Conservation (phyloP, 2,329 filamentous ascomycete species). For the Fusarium kyushuense region DNA sequence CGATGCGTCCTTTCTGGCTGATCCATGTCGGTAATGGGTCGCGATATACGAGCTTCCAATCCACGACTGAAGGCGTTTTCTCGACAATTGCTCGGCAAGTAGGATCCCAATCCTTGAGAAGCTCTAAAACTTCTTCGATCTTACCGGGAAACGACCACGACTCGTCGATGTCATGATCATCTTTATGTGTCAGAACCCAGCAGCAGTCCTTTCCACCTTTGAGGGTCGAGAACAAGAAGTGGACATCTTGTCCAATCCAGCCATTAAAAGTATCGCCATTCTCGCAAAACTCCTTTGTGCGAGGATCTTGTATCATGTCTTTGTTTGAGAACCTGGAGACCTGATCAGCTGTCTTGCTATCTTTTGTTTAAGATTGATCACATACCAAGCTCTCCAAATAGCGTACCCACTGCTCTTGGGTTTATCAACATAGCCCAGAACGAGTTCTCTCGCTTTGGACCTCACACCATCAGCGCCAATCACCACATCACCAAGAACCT, state of each 20-base stretch:
- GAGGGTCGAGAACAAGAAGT: conserved; percentile 68
- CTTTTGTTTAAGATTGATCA: not conserved
- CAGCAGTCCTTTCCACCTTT: conserved; percentile 58
- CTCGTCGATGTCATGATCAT: conserved; percentile 37
- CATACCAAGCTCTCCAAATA: conserved; percentile 63
- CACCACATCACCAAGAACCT: conserved; percentile 34
- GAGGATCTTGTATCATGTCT: conserved; percentile 63
- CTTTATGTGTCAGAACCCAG: conserved; percentile 67
- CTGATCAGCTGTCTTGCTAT: not conserved
- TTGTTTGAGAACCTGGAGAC: conserved; percentile 53
- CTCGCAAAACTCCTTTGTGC: conserved; percentile 65
- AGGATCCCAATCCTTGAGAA: conserved; percentile 30
- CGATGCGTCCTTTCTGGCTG: conserved; percentile 8
- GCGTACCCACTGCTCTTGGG: conserved; percentile 41
- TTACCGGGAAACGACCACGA: conserved; percentile 40
- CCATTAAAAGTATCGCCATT: conserved; percentile 71
- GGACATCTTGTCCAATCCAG: conserved; percentile 56
- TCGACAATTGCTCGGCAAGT: conserved; percentile 37
- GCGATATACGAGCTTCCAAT: conserved; percentile 39
- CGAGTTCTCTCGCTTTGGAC: conserved; percentile 38
- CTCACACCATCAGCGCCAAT: conserved; percentile 39
- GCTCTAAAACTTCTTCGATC: conserved; percentile 29
- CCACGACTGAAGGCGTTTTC: conserved; percentile 26
- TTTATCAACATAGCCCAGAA: conserved; percentile 31
- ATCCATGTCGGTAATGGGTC: conserved; percentile 37